Conservation (phyloP, 441 rosid genomes). For the Jatropha multifida region DNA sequence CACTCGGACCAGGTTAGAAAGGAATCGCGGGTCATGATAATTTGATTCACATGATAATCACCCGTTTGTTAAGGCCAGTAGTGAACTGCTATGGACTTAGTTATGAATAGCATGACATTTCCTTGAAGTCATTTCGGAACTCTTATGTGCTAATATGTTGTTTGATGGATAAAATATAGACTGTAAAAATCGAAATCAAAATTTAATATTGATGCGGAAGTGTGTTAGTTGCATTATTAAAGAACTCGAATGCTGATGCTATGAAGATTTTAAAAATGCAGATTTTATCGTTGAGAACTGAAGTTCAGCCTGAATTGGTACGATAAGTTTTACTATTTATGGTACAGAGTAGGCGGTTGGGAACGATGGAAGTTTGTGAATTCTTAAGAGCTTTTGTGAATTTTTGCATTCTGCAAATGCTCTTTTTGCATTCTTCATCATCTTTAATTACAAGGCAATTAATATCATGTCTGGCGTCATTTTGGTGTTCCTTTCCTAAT, state of each 20-base stretch:
- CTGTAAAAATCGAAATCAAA: not conserved
- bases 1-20: constrained; percentile 51
- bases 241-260: constrained; percentile 16
- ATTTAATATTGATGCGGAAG: not conserved
- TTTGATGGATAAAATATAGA: not conserved
- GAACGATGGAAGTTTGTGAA: constrained; percentile 68
- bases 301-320: constrained; percentile 63
- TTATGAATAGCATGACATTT: too few species aligned
- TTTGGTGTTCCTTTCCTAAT: constrained; percentile 65
- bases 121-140: too few species aligned
- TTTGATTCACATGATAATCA: constrained; percentile 53
- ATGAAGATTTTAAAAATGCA: constrained; percentile 30
- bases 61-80: constrained; percentile 74
- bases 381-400: constrained; percentile 72
- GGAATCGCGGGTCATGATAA: constrained; percentile 51
- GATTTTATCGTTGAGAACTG: constrained; percentile 67
- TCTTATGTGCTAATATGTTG: not conserved
- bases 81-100: not conserved
- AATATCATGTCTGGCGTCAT: constrained; percentile 66
- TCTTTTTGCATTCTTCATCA: constrained; percentile 42
- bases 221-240: not conserved
- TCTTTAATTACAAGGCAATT: constrained; percentile 58
- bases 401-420: constrained; percentile 51
- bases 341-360: constrained; percentile 42
- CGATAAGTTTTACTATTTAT: constrained; percentile 70